These are phyloP conservation scores for Kregervanrija fluxuum DNA, from an alignment of 805 yeast genomes.

Conservation along the genomic window DNA sequence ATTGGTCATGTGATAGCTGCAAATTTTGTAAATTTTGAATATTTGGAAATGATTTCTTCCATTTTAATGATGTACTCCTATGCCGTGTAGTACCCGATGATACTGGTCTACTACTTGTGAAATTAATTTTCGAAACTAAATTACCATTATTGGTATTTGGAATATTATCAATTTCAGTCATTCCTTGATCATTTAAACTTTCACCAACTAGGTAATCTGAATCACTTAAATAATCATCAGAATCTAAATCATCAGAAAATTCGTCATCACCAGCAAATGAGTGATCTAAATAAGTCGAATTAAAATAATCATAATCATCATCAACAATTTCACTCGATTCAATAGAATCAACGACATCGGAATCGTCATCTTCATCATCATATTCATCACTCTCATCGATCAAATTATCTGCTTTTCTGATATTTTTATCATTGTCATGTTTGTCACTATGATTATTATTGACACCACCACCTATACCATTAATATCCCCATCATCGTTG, in stretches of 20 bases:
- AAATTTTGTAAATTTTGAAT: constrained; percentile 1
- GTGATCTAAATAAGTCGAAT: constrained; percentile 4
- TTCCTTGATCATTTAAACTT: constrained; percentile 6
- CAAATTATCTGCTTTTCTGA: background rate
- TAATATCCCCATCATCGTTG: background rate
- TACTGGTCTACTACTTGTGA: constrained; percentile 11
- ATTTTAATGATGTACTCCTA: background rate
- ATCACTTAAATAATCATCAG: constrained; percentile 23
- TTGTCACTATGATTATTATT: background rate
- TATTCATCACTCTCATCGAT: constrained; percentile 4
- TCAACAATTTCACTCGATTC: constrained; percentile 22
- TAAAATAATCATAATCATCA: constrained; percentile 17
- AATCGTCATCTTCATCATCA: constrained; percentile 4
- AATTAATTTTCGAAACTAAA: constrained; percentile 14
- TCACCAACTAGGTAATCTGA: constrained; percentile 19
- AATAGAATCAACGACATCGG: constrained; percentile 14
- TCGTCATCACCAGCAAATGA: constrained; percentile 7
- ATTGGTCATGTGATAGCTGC: background rate
- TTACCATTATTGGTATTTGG: background rate
- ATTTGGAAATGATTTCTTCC: background rate
- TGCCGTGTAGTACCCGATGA: background rate
- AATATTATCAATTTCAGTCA: constrained; percentile 3
- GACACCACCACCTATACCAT: background rate
- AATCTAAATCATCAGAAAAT: constrained; percentile 18
- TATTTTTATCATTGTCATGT: background rate